phyloP scores from a whole-genome alignment of 2,329 filamentous ascomycete species.

The Chaetomiaceae sp. region DNA sequence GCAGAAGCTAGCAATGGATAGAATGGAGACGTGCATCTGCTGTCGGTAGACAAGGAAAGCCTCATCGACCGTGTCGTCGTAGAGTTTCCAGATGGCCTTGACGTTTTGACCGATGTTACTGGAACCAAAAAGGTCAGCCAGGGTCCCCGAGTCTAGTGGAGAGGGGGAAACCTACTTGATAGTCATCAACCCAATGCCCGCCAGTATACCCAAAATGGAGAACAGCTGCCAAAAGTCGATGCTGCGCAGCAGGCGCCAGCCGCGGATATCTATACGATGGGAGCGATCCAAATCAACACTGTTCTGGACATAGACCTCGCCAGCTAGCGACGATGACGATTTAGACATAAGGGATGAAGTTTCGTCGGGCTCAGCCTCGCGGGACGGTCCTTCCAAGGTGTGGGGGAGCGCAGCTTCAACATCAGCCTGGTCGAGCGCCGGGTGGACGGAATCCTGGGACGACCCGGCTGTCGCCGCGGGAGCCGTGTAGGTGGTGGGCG shows the following conservation, averaged over 20 bases:
- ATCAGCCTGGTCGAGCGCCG: slow-evolving; percentile 18
- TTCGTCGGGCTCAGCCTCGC: slow-evolving; percentile 56
- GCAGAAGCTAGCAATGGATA: slow-evolving; percentile 83
- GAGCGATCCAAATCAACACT: slow-evolving; percentile 68
- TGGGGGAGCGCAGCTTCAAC: slow-evolving; percentile 26
- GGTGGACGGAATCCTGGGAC: slow-evolving; percentile 16
- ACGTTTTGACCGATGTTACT: slow-evolving; percentile 94
- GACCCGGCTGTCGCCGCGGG: slow-evolving; percentile 22
- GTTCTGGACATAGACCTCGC: slow-evolving; percentile 50
- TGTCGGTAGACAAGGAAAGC: slow-evolving; percentile 77
- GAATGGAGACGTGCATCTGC: slow-evolving; percentile 86
- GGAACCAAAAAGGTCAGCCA: slow-evolving; percentile 10
- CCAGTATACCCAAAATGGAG: slow-evolving; percentile 79
- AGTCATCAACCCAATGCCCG: slow-evolving; percentile 94
- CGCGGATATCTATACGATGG: slow-evolving; percentile 86
- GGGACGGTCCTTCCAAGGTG: slow-evolving; percentile 22
- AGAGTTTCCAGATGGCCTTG: slow-evolving; percentile 83
- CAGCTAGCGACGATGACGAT: slow-evolving; percentile 49
- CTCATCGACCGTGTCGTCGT: slow-evolving; percentile 66
- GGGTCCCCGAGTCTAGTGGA: not conserved
- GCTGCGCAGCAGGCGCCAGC: slow-evolving; percentile 65
- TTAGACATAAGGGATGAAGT: slow-evolving; percentile 75
- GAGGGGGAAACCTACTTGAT: slow-evolving; percentile 71
- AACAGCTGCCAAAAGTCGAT: slow-evolving; percentile 91
- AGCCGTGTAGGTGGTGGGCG: slow-evolving; percentile 39